phyloP scores from a whole-genome alignment of 148 eudicot species.

The Dysphania ambrosioides region DNA sequence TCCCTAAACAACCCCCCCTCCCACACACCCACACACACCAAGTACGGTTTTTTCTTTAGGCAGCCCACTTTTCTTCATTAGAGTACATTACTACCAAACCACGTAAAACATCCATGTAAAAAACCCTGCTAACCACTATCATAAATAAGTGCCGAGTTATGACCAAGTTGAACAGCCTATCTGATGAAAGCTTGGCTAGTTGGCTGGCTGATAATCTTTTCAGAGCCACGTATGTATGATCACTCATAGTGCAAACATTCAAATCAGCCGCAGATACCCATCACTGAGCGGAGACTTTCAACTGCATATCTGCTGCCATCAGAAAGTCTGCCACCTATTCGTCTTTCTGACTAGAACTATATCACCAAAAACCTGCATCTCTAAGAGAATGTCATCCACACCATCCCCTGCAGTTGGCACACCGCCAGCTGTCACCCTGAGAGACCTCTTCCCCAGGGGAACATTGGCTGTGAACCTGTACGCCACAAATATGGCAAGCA shows the following conservation, averaged over 20 bases:
- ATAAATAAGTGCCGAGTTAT: neutral
- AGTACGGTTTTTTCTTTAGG: too few relatives aligned
- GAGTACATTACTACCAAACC: neutral
- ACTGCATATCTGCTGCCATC: constrained; percentile 5
- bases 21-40: too few relatives aligned
- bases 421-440: constrained; percentile 55
- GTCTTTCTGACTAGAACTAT: neutral
- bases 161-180: neutral
- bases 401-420: constrained; percentile 68
- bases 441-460: constrained; percentile 55
- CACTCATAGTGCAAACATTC: neutral
- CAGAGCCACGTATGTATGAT: neutral
- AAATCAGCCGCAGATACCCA: neutral
- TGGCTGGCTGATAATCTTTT: neutral
- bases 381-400: constrained; percentile 11
- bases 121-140: neutral
- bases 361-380: constrained; percentile 4
- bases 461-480: constrained; percentile 61
- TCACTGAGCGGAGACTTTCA: constrained; percentile 9
- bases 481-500: constrained; percentile 63
- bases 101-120: neutral
- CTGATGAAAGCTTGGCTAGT: too few relatives aligned
- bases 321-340: neutral
- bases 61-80: neutral
- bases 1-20: neutral